These are phyloP conservation scores for Candida khao-thaluensis DNA, from an alignment of 805 yeast genomes.

Conservation along the genomic window DNA sequence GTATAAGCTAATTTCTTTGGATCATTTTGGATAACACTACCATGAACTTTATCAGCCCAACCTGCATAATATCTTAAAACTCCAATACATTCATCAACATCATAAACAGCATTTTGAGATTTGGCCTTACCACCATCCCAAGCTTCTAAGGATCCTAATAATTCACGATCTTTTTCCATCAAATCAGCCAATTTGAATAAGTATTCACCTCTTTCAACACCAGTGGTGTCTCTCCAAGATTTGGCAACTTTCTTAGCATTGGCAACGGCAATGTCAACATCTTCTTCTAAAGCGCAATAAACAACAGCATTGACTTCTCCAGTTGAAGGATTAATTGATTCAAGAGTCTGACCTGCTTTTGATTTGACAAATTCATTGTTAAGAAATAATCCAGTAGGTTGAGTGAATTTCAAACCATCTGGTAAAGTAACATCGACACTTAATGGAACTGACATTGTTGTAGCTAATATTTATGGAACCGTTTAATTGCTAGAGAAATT, in stretches of 20 bases:
- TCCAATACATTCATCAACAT: conserved; percentile 45
- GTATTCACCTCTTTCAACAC: conserved; percentile 39
- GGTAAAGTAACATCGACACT: conserved; percentile 45
- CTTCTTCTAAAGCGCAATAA: conserved; percentile 42
- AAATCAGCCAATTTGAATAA: conserved; percentile 39
- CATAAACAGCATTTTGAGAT: conserved; percentile 47
- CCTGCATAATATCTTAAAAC: conserved; percentile 57
- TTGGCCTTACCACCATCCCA: conserved; percentile 51
- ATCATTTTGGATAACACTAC: conserved; percentile 44
- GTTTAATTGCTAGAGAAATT: neutral
- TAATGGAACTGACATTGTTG: conserved; percentile 35
- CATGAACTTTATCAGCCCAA: conserved; percentile 59
- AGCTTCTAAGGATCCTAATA: conserved; percentile 41
- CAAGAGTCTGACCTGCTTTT: conserved; percentile 34
- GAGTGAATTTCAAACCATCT: conserved; percentile 48
- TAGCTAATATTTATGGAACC: neutral
- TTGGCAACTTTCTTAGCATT: conserved; percentile 40
- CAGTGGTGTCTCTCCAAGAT: conserved; percentile 48
- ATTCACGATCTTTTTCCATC: conserved; percentile 32
- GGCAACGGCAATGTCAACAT: conserved; percentile 42
- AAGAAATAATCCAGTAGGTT: conserved; percentile 62
- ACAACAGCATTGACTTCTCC: conserved; percentile 43
- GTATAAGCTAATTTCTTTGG: conserved; percentile 62
- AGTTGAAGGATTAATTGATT: conserved; percentile 43
- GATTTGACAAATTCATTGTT: conserved; percentile 44